Base-by-base conservation (phyloP, 2,329 filamentous ascomycete species). In the Acrocalymma vagum region DNA sequence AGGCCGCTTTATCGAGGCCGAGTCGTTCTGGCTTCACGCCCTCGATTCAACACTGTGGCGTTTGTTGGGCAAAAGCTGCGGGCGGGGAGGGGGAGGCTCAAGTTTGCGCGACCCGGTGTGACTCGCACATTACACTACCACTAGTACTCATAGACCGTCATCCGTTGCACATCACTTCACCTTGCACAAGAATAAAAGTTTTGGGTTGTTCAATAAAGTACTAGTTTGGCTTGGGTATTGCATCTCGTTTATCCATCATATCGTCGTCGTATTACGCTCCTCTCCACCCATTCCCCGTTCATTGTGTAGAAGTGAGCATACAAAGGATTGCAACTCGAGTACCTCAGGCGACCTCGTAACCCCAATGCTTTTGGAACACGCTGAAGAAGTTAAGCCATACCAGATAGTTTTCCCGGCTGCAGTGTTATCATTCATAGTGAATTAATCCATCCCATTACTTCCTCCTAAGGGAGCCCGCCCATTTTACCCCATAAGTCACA, bases 191-290 rank as follows among this genome's bases (percentile, higher is more conserved):
- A 24, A n/a, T 8, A 24, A 24, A n/a, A 24, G n/a, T 8, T 8
- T 24, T n/a, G 22, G 22, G 17, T 15, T 10, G 20, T 21, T 34
- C 45, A 30, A 49, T 49, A 21, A 60, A 47, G 45, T 58, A 49
- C 42, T 51, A 38, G 45, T 55, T 40, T 44, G 43, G 48, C 51
- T 58, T 55, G 55, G 56, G 54, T 63, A 62, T 63, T 57, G 62
- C 62, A 67, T 59, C 58, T 65, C 51, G 51, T 58, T 41, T 61
- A 55, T 58, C 48, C 55, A 42, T 66, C 63, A 60, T 67, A 53
- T 55, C 47, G 51, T 55, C 47, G 51, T 62, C 62, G 51, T 59
- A 67, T 69, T 67, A 67, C 51, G 45, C 45, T 42, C 39, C 42
- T 45, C 42, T 48, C 27, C 39, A 39, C 37, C 31, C 46, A 35